phyloP scores from a whole-genome alignment of 495 filamentous ascomycete species.

The Aspergillus panamensis region DNA sequence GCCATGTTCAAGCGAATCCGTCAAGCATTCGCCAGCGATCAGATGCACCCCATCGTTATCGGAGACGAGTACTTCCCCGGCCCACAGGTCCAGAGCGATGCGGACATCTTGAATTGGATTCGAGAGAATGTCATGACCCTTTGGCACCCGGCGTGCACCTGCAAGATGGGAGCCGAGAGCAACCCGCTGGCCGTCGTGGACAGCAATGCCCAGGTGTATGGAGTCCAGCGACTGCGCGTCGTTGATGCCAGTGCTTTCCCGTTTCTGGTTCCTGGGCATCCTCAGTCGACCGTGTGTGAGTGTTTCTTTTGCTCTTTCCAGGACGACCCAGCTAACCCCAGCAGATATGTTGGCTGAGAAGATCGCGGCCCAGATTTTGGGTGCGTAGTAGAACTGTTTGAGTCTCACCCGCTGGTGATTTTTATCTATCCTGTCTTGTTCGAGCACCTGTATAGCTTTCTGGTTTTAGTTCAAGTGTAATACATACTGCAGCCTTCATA shows the following conservation, averaged over 20 bases:
- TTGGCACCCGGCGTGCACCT: constrained; percentile 52
- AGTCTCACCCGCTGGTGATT: too few relatives aligned
- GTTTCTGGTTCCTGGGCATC: constrained; percentile 55
- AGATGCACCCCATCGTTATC: constrained; percentile 36
- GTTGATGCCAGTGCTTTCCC: constrained; percentile 60
- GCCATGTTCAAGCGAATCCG: constrained; percentile 51
- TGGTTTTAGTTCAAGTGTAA: too few relatives aligned
- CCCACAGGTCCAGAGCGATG: constrained; percentile 41
- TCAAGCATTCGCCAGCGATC: constrained; percentile 29
- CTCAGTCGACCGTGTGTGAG: constrained; percentile 49
- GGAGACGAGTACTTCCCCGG: constrained; percentile 55
- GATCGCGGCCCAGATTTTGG: constrained; percentile 53
- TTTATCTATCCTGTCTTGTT: too few relatives aligned
- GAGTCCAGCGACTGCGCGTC: constrained; percentile 51
- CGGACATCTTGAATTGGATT: constrained; percentile 47
- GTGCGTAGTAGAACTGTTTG: neutral
- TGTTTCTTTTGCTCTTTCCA: neutral
- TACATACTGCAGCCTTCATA: too few relatives aligned
- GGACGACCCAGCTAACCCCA: constrained; percentile 4
- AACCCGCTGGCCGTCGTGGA: constrained; percentile 56
- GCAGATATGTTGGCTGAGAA: constrained; percentile 58
- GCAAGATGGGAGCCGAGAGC: constrained; percentile 46
- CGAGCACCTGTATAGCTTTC: too few relatives aligned
- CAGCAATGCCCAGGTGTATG: constrained; percentile 45
- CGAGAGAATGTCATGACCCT: constrained; percentile 41